Conservation (phyloP, 2,329 filamentous ascomycete genomes). For the Diaporthe capsici region DNA sequence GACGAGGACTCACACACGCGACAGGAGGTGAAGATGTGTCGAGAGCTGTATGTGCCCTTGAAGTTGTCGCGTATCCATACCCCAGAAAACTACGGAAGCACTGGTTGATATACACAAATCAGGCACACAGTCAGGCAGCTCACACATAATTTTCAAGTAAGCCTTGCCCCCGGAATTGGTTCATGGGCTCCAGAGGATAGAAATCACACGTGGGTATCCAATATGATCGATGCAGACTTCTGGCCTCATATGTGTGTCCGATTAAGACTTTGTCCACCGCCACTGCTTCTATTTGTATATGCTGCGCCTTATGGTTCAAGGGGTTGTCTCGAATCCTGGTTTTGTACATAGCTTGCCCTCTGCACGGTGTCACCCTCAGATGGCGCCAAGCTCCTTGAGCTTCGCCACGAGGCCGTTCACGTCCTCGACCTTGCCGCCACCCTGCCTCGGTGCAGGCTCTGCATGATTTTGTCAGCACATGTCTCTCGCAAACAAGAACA, state of each 20-base stretch:
- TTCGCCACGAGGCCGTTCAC: constrained; percentile 94
- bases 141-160: not conserved
- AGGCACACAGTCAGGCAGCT: not conserved
- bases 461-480: constrained; percentile 45
- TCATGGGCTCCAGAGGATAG: not conserved
- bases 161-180: not conserved
- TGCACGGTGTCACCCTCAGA: constrained; percentile 63
- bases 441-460: constrained; percentile 90
- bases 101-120: not conserved
- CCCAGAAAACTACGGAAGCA: not conserved
- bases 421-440: constrained; percentile 96
- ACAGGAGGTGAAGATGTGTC: not conserved
- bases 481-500: constrained; percentile 1
- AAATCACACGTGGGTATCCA: constrained; percentile 2
- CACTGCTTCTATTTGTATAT: constrained; percentile 9
- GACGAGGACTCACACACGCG: not conserved
- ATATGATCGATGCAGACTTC: not conserved
- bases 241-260: not conserved
- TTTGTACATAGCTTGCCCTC: not conserved
- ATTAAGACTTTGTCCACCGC: not conserved
- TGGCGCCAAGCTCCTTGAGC: constrained; percentile 94
- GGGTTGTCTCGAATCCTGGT: not conserved
- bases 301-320: not conserved
- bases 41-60: not conserved
- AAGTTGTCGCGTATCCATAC: not conserved